These are phyloP conservation scores for Chenopodium formosanum DNA, from an alignment of 148 eudicot genomes.

Conservation along the genomic window DNA sequence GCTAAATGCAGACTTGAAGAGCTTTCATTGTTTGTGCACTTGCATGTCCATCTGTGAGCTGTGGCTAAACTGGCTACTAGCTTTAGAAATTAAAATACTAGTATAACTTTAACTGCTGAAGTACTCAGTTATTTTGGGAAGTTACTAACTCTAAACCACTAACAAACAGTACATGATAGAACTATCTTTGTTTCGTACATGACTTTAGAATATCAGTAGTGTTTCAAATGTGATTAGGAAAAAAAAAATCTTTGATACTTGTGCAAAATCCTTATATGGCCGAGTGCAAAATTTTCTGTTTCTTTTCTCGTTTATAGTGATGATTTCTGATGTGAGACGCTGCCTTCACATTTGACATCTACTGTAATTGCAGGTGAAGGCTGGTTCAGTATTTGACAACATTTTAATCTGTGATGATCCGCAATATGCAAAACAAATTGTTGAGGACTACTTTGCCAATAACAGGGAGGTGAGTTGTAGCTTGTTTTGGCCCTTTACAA, in stretches of 20 bases:
- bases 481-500: not conserved
- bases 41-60: not conserved
- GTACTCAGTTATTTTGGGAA: not conserved
- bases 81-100: not conserved
- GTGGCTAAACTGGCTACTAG: not conserved
- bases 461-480: constrained; percentile 57
- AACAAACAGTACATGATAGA: not conserved
- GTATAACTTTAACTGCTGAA: not conserved
- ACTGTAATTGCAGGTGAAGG: constrained; percentile 67
- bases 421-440: constrained; percentile 76
- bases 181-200: not conserved
- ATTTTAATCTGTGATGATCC: constrained; percentile 85
- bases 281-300: not conserved
- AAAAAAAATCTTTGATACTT: not conserved
- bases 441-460: constrained; percentile 60
- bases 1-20: not conserved
- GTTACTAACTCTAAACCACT: not conserved
- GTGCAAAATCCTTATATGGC: not conserved
- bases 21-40: not conserved
- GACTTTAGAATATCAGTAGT: not conserved
- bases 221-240: not conserved
- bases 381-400: constrained; percentile 90
- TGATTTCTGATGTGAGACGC: not conserved
- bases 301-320: not conserved
- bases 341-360: not conserved